Conservation (phyloP, 2,329 filamentous ascomycete genomes). For the Zopfia rhizophila region DNA sequence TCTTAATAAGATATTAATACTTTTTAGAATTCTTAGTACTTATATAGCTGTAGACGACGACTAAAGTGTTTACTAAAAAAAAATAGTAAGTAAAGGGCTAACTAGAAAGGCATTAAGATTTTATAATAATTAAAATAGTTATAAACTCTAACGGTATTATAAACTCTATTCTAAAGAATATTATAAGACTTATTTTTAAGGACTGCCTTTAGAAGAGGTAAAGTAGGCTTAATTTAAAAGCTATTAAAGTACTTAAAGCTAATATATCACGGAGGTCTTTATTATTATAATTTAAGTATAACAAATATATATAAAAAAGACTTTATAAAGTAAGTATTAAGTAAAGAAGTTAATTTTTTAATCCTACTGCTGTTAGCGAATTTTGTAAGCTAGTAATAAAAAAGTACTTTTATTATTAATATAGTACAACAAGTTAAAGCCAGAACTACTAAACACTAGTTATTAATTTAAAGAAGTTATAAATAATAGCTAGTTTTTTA, state of each 20-base stretch:
- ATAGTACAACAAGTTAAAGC: too few species aligned
- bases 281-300: constrained; percentile 9
- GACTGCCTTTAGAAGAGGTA: constrained; percentile 9
- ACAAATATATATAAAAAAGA: constrained; percentile 13
- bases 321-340: constrained; percentile 10
- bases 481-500: too few species aligned
- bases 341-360: too few species aligned
- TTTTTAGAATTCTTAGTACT: constrained; percentile 10
- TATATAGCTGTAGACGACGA: constrained; percentile 7
- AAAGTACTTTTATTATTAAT: too few species aligned
- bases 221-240: constrained; percentile 18
- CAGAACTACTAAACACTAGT: too few species aligned
- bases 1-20: constrained; percentile 11
- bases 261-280: constrained; percentile 29
- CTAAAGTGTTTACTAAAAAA: constrained; percentile 5
- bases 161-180: constrained; percentile 40
- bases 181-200: constrained; percentile 19
- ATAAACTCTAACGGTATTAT: constrained; percentile 39
- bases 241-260: constrained; percentile 27
- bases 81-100: constrained; percentile 1
- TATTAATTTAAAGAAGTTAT: too few species aligned
- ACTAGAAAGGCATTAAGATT: background rate
- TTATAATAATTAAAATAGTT: background rate
- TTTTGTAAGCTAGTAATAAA: too few species aligned
- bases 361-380: too few species aligned